Evolutionary conservation across 2,329 filamentous ascomycete species (phyloP).

Genomic region (Neonectria coccinea): DNA sequence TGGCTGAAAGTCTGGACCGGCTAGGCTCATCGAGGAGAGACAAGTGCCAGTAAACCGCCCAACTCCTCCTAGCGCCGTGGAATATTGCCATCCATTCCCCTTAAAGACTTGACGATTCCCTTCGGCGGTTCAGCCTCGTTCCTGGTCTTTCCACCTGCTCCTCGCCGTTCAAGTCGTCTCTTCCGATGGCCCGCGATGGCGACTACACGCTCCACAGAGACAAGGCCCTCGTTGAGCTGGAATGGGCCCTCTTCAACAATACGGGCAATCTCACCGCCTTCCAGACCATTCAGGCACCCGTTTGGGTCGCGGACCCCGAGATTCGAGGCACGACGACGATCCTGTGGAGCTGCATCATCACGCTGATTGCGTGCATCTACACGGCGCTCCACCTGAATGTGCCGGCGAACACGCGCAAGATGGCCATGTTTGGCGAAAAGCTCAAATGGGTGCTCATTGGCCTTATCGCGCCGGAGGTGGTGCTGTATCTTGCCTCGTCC

Average conservation of each 20-base stretch:
- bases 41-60: background rate
- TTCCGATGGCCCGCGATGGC: background rate
- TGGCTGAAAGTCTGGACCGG: conserved; percentile 10
- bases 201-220: conserved; percentile 8
- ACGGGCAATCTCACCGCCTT: conserved; percentile 15
- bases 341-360: conserved; percentile 50
- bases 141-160: background rate
- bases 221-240: conserved; percentile 10
- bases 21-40: background rate
- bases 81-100: background rate
- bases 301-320: conserved; percentile 29
- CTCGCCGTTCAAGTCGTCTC: background rate
- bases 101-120: background rate
- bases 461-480: conserved; percentile 49
- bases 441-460: conserved; percentile 47
- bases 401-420: conserved; percentile 31
- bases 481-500: conserved; percentile 43
- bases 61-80: background rate
- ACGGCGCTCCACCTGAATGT: conserved; percentile 54
- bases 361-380: conserved; percentile 52
- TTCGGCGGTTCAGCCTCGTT: background rate
- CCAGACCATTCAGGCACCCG: background rate
- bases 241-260: conserved; percentile 7
- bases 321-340: conserved; percentile 49
- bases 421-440: conserved; percentile 33